Evolutionary conservation across 2,329 filamentous ascomycete species (phyloP).

Genomic region (Epichloe elymi): DNA sequence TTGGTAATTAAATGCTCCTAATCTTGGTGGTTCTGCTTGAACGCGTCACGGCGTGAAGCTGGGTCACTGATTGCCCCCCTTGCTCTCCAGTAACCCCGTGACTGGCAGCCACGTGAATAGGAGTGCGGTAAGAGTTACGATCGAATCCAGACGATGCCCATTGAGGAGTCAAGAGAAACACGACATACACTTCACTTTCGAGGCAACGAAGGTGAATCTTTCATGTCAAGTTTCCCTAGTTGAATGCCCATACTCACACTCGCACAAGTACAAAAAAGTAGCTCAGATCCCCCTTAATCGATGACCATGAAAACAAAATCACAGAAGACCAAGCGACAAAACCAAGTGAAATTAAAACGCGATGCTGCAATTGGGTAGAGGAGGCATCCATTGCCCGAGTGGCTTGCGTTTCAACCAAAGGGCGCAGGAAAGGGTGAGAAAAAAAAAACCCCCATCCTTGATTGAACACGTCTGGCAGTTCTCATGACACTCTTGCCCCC

Average conservation of each 20-base stretch:
- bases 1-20: no score
- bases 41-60: no score
- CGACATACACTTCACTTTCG: neutral
- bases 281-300: constrained; percentile 4
- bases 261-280: constrained; percentile 4
- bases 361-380: neutral
- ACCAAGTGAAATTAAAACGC: neutral
- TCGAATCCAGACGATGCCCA: neutral
- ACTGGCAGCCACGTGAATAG: no score
- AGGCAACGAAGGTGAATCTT: neutral
- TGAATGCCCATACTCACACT: constrained; percentile 10
- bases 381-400: neutral
- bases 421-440: neutral
- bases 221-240: constrained; percentile 5
- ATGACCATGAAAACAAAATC: constrained; percentile 5
- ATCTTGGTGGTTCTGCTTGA: no score
- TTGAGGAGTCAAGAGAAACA: neutral
- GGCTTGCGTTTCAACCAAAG: neutral
- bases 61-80: no score
- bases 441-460: neutral
- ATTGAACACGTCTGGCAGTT: neutral
- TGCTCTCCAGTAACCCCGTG: no score
- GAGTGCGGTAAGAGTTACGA: no score
- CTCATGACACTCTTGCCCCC: neutral
- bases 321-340: constrained; percentile 6